These are phyloP conservation scores for Brassica balearica DNA, from an alignment of 441 rosid species.

Conservation along the genomic window DNA sequence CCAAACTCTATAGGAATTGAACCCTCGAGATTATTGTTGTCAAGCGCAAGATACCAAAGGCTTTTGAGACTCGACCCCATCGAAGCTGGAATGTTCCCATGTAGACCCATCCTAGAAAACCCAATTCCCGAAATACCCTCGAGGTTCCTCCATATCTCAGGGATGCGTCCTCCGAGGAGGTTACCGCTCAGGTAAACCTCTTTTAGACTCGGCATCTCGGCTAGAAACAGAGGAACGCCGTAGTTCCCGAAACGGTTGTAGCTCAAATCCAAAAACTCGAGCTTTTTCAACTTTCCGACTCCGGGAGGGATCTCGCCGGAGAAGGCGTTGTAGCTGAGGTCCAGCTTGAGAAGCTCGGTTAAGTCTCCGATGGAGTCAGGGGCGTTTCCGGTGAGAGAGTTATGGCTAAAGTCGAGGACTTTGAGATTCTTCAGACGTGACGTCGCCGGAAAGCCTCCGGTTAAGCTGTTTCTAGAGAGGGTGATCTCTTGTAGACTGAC, in stretches of 20 bases:
- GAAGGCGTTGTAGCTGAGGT: conserved; percentile 57
- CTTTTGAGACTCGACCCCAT: conserved; percentile 54
- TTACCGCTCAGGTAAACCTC: conserved; percentile 72
- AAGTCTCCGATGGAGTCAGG: conserved; percentile 57
- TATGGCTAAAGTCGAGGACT: conserved; percentile 62
- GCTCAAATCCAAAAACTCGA: conserved; percentile 68
- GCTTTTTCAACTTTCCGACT: conserved; percentile 48
- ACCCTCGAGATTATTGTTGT: conserved; percentile 66
- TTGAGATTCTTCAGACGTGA: conserved; percentile 52
- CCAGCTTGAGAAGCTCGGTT: conserved; percentile 62
- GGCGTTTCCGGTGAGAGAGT: conserved; percentile 49
- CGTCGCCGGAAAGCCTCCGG: conserved; percentile 46
- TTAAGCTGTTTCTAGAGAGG: conserved; percentile 61
- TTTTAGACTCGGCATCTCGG: conserved; percentile 50
- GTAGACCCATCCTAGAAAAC: conserved; percentile 59
- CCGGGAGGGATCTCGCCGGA: conserved; percentile 60
- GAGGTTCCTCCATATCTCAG: conserved; percentile 66
- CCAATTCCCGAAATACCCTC: conserved; percentile 60
- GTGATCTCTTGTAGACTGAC: conserved; percentile 57
- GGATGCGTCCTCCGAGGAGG: conserved; percentile 58
- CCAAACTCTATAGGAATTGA: conserved; percentile 58
- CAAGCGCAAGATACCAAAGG: conserved; percentile 57
- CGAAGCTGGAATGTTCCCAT: conserved; percentile 61
- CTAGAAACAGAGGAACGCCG: conserved; percentile 61
- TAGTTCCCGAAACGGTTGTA: conserved; percentile 58